A percentile compares a stretch with the other conserved stretches of the same genome.
These are phyloP conservation scores for Nitzschia sp. DNA, from an alignment of 108 stramenopile genomes.

Conservation along the genomic window DNA sequence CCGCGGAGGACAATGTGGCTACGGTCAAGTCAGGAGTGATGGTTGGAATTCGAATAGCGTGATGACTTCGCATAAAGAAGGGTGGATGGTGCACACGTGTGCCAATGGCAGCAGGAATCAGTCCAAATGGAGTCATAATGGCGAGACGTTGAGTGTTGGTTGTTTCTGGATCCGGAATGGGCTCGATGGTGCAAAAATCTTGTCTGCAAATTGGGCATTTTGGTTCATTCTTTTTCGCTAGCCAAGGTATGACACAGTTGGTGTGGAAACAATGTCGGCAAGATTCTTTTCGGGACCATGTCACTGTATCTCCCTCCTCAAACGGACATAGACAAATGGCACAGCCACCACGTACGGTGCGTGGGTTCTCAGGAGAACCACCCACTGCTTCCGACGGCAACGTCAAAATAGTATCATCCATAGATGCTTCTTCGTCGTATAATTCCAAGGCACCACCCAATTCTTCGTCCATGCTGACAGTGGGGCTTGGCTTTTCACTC, in stretches of 20 bases:
- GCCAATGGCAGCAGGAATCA: neutral
- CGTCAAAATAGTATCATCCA: constrained; percentile 6
- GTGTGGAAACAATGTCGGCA: constrained; percentile 65
- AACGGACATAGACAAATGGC: constrained; percentile 59
- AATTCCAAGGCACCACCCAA: neutral
- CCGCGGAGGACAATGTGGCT: too few relatives aligned
- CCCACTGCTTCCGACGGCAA: neutral
- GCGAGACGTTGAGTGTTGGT: neutral
- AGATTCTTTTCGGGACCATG: constrained; percentile 25
- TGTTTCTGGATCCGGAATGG: neutral
- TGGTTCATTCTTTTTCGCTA: constrained; percentile 53
- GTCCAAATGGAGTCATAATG: constrained; percentile 5
- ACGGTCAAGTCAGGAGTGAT: neutral
- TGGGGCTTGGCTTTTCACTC: neutral
- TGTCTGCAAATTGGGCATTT: constrained; percentile 66
- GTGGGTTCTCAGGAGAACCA: constrained; percentile 1
- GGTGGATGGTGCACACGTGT: neutral
- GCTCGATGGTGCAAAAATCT: constrained; percentile 36
- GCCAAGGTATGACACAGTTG: constrained; percentile 89
- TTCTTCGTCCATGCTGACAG: constrained; percentile 2
- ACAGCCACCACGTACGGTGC: constrained; percentile 43
- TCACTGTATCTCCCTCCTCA: constrained; percentile 41
- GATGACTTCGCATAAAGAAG: neutral
- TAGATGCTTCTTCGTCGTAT: neutral
- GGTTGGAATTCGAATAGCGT: neutral